phyloP scores from a whole-genome alignment of 1,284 basidiomycete genomes.

The Rhodofomes roseus region DNA sequence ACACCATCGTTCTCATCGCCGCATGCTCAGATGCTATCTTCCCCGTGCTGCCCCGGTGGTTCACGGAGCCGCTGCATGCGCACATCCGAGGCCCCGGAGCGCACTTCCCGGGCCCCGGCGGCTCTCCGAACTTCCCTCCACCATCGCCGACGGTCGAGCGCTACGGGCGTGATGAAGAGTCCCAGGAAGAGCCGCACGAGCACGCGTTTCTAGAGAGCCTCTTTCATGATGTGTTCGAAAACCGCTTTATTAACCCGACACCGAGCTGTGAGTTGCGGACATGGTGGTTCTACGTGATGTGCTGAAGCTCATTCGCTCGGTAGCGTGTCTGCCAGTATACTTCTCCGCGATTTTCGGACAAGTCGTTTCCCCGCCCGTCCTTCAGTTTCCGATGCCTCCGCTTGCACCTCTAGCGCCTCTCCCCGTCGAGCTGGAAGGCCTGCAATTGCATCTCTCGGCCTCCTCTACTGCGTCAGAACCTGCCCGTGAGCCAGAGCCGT shows the following conservation, averaged over 20 bases:
- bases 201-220: conserved; percentile 33
- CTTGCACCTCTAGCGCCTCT: conserved; percentile 61
- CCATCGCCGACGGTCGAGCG: conserved; percentile 8
- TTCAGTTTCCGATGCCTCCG: conserved; percentile 68
- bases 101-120: conserved; percentile 14
- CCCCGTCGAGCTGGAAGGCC: conserved; percentile 24
- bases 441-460: background rate
- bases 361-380: conserved; percentile 54
- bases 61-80: conserved; percentile 30
- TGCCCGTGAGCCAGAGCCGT: background rate
- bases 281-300: background rate
- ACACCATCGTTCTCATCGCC: background rate
- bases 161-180: background rate
- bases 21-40: conserved; percentile 30
- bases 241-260: conserved; percentile 32
- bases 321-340: conserved; percentile 65
- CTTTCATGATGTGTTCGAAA: conserved; percentile 31
- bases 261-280: conserved; percentile 27
- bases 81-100: conserved; percentile 20
- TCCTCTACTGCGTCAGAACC: background rate
- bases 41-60: conserved; percentile 34
- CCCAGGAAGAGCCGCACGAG: conserved; percentile 25
- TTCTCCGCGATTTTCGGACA: conserved; percentile 71
- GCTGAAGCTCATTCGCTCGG: background rate
- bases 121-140: conserved; percentile 14